These are phyloP conservation scores for Curvularia hawaiiensis DNA, from an alignment of 2,329 filamentous ascomycete species.

Conservation along the genomic window DNA sequence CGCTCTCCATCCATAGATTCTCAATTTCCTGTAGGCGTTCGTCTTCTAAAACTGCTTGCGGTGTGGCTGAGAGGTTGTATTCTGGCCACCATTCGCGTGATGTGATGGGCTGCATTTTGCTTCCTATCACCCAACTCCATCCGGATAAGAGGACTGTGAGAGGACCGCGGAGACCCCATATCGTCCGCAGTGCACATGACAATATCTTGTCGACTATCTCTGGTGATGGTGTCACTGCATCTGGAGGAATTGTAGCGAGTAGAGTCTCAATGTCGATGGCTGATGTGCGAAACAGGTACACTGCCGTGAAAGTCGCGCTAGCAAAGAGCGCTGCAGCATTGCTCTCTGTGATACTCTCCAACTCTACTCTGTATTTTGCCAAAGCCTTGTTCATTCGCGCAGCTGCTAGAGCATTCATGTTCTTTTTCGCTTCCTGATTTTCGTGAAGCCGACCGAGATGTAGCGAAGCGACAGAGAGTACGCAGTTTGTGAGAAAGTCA, in stretches of 20 bases:
- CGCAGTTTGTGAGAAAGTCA: slow-evolving; percentile 52
- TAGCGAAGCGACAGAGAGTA: slow-evolving; percentile 53
- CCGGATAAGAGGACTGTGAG: slow-evolving; percentile 39
- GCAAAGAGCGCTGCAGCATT: slow-evolving; percentile 52
- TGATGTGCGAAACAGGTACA: slow-evolving; percentile 43
- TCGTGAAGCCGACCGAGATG: slow-evolving; percentile 51
- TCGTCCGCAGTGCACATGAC: slow-evolving; percentile 28
- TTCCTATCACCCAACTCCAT: slow-evolving; percentile 38
- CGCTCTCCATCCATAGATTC: slow-evolving; percentile 32
- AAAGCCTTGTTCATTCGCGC: slow-evolving; percentile 44
- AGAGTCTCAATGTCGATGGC: slow-evolving; percentile 39
- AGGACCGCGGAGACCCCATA: slow-evolving; percentile 41
- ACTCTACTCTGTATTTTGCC: slow-evolving; percentile 31
- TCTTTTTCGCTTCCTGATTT: slow-evolving; percentile 21
- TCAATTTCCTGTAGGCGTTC: slow-evolving; percentile 30
- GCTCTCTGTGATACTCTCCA: slow-evolving; percentile 46
- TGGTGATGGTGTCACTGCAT: slow-evolving; percentile 23
- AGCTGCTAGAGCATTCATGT: slow-evolving; percentile 38
- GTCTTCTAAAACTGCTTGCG: slow-evolving; percentile 38
- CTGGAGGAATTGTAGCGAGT: slow-evolving; percentile 29
- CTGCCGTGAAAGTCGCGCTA: slow-evolving; percentile 38
- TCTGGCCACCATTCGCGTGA: slow-evolving; percentile 44
- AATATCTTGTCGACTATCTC: slow-evolving; percentile 36
- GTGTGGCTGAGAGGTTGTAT: slow-evolving; percentile 26
- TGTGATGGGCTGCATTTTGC: slow-evolving; percentile 35